phyloP scores from a whole-genome alignment of 2,329 filamentous ascomycete genomes.

The Aspergillus sp. region DNA sequence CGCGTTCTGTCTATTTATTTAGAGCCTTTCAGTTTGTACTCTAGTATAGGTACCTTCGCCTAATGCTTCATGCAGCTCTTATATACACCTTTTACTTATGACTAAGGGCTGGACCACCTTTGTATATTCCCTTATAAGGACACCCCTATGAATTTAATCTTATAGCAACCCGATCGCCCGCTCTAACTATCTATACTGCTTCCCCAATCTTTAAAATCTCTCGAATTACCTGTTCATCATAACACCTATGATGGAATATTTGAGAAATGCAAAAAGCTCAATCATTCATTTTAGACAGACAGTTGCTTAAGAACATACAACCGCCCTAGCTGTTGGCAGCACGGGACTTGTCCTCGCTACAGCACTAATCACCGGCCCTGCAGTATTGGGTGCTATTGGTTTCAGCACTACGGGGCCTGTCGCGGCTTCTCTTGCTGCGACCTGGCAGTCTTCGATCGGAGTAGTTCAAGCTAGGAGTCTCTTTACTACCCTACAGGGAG shows the following conservation, averaged over 20 bases:
- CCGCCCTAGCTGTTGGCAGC: conserved; percentile 1
- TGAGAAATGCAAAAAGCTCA: background rate
- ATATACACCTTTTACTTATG: too few relatives aligned
- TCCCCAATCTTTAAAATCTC: too few relatives aligned
- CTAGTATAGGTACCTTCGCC: too few relatives aligned
- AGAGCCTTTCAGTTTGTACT: too few relatives aligned
- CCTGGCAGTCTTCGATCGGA: conserved; percentile 7
- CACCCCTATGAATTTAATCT: too few relatives aligned
- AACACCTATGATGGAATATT: background rate
- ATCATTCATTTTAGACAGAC: background rate
- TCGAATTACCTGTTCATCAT: too few relatives aligned
- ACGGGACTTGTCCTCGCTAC: conserved; percentile 8
- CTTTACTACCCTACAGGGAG: conserved; percentile 8
- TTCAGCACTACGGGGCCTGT: conserved; percentile 8
- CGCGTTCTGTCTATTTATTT: too few relatives aligned
- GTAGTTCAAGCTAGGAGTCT: conserved; percentile 8
- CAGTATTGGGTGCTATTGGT: conserved; percentile 4
- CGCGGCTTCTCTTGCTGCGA: conserved; percentile 7
- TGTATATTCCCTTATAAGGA: too few relatives aligned
- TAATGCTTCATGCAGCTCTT: too few relatives aligned
- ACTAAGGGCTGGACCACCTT: too few relatives aligned
- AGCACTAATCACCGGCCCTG: conserved; percentile 6
- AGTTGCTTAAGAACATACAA: conserved; percentile 6
- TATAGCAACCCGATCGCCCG: too few relatives aligned
- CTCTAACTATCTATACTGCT: too few relatives aligned